Conservation (phyloP, 2,329 filamentous ascomycete species). For the Stagonosporopsis cucurbitacearum region DNA sequence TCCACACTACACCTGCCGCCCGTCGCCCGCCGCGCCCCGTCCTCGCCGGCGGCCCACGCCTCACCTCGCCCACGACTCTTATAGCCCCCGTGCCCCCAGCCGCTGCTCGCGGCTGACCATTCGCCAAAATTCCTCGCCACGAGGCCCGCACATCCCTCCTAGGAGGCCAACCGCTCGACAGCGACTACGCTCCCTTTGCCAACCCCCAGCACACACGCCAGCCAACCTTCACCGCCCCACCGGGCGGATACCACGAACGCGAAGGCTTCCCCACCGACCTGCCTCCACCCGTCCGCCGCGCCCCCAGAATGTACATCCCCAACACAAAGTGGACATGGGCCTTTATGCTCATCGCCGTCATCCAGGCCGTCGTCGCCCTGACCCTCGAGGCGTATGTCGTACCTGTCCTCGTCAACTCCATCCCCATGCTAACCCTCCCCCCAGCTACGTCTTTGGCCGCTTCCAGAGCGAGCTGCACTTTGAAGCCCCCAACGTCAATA, state of each 20-base stretch:
- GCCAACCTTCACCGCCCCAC: slow-evolving; percentile 54
- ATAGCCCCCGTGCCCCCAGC: slow-evolving; percentile 35
- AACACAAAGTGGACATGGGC: slow-evolving; percentile 86
- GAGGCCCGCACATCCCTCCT: slow-evolving; percentile 65
- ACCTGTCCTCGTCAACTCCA: not conserved
- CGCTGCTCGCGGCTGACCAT: slow-evolving; percentile 45
- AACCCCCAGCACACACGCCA: slow-evolving; percentile 16
- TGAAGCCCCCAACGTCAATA: slow-evolving; percentile 48
- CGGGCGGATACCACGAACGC: slow-evolving; percentile 56
- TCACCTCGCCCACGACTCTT: slow-evolving; percentile 17
- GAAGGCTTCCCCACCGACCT: slow-evolving; percentile 52
- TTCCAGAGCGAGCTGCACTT: slow-evolving; percentile 71
- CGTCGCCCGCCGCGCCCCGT: too few species aligned
- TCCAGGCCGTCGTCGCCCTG: slow-evolving; percentile 82
- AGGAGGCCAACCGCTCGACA: slow-evolving; percentile 62
- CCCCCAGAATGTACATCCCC: slow-evolving; percentile 71
- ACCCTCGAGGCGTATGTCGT: slow-evolving; percentile 81
- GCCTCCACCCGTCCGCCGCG: slow-evolving; percentile 44
- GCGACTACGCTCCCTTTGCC: slow-evolving; percentile 55
- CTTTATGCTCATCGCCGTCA: slow-evolving; percentile 75
- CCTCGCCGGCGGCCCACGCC: slow-evolving; percentile 7
- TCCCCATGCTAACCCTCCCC: slow-evolving; percentile 15
- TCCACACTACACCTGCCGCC: too few species aligned
- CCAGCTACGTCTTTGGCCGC: slow-evolving; percentile 84
- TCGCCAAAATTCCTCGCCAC: slow-evolving; percentile 62